phyloP scores from a whole-genome alignment of 352 stramenopile species.

The Phytophthora sojae region DNA sequence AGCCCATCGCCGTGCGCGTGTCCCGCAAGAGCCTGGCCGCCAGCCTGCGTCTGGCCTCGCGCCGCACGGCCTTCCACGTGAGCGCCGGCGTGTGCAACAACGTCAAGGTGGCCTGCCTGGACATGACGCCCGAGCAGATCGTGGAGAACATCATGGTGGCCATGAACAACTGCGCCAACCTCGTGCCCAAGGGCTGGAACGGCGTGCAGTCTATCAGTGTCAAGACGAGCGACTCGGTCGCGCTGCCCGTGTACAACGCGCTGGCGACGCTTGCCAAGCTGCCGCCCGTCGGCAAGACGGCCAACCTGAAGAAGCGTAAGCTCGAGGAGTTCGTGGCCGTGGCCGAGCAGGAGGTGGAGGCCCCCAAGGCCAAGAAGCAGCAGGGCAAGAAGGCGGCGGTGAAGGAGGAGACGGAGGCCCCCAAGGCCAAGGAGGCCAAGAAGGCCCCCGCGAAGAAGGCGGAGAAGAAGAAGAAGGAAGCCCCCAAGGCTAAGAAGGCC shows the following conservation, averaged over 20 bases:
- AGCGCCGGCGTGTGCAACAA: slow-evolving; percentile 89
- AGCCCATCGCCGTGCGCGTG: slow-evolving; percentile 78
- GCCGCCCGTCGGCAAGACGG: slow-evolving; percentile 58
- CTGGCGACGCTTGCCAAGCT: slow-evolving; percentile 70
- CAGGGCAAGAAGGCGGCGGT: slow-evolving; percentile 29
- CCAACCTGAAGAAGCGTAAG: slow-evolving; percentile 71
- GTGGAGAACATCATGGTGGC: slow-evolving; percentile 81
- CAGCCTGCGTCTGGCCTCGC: slow-evolving; percentile 53
- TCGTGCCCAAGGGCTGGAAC: slow-evolving; percentile 91
- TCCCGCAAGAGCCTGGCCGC: slow-evolving; percentile 66
- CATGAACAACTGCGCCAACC: slow-evolving; percentile 74
- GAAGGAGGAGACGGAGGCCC: slow-evolving; percentile 18
- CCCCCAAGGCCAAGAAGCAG: slow-evolving; percentile 29
- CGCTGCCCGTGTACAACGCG: slow-evolving; percentile 93
- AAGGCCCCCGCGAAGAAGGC: slow-evolving; percentile 34
- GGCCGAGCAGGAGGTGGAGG: slow-evolving; percentile 10
- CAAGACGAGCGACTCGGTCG: slow-evolving; percentile 89
- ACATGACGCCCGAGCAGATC: slow-evolving; percentile 67
- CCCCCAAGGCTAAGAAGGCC: not conserved
- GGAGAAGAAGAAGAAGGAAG: slow-evolving; percentile 13
- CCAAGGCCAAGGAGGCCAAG: slow-evolving; percentile 43
- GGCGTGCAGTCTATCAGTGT: slow-evolving; percentile 94
- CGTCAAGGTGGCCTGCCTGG: slow-evolving; percentile 84
- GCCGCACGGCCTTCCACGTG: slow-evolving; percentile 87
- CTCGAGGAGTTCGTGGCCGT: slow-evolving; percentile 56